Base-by-base conservation (phyloP, 1,139 yeast genomes). In the Kurtzmaniella quercitrusa region DNA sequence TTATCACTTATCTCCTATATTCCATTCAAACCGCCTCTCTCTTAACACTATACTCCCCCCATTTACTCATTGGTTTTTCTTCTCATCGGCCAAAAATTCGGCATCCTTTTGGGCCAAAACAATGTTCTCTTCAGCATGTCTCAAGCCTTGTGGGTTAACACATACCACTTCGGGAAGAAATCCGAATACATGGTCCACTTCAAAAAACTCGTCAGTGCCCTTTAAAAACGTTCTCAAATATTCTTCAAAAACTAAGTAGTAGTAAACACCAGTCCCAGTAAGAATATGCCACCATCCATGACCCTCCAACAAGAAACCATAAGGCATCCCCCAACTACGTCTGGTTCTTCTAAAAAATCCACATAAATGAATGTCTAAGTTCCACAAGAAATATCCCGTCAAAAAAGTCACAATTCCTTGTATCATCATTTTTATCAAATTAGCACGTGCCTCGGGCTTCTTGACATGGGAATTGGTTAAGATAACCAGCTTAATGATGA, bases 241-340 rank as follows among this genome's bases (percentile, higher is more conserved):
- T 61, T 86, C 89, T 56, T 75, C 81, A 61, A 87, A 88, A 14
- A 88, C 88, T 48, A 77, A 65, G 48, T 70, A 73, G 53, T 59
- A 71, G 53, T 75, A 75, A 11, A 75, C 71, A 2, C 95, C 96
- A 11, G 81, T 69, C 2, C 95, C 95, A 0, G 95, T 88, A 50
- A 88, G 75, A 27, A 88, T 68, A 60, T 93, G 98, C 98, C 98
- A 93, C 98, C 98, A 93, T 15, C 95, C 96, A 59, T 93, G 98
- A 29, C 96, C 86, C 60, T 93, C 98, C 34, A 93, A 71, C 10
- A 93, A 52, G 50, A 89, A 79, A 1, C 98, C 98, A 46, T 85
- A 79, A 1, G 98, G 98, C 70, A 90, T 77, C 2, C 96, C 95
- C 58, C 75, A 68, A 2, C 63, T 54, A 50, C 95, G 77, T 60